Base-by-base conservation (phyloP, 495 filamentous ascomycete species). In the Penicillium roqueforti region DNA sequence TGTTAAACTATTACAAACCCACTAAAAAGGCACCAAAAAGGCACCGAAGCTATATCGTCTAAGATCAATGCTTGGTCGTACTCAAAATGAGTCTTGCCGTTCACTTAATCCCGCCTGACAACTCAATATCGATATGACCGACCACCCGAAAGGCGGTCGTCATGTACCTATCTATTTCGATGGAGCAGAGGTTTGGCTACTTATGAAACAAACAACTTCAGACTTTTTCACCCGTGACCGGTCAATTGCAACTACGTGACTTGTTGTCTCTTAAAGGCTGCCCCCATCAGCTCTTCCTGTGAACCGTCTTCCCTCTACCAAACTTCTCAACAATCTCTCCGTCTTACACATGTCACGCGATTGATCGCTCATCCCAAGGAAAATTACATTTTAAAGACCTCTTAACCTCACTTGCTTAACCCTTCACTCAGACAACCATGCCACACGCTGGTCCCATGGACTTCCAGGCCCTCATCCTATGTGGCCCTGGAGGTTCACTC, bases 401-500 rank as follows among this genome's bases (percentile, higher is more conserved):
- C 10, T 9, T 19, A 5, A 26, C 3, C 25, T 19, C 10, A 13
- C 38, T 22, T 20, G 19, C 19, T 40, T 40, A 1, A 14, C 4
- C 38, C 18, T 40, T 2, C 8, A 45, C 14, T 18, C 8, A 3
- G 10, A 29, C 16, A 6, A 28, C 14, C 3, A 45, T 45, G 42
- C 25, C n/a, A 16, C n/a, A 45, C 9, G 3, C 7, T 0, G 23
- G n/a, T 19, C n/a, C 26, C 8, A 19, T 40, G 47, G 36, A 36
- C 10, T 40, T 50, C n/a, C 47, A 50, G 23, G 47, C 47, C 9
- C 36, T 50, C 23, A 50, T 50, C 13, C 47, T 50, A n/a, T 50
- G 62, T 56, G 57, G 92, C 1, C 91, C 92, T 47, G 93, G 95
- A 39, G 84, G 87, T 9, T 92, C 87, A 3, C 85, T 97, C 47